Evolutionary conservation across 1,139 yeast species (phyloP).

Genomic region (Wickerhamiella infanticola): DNA sequence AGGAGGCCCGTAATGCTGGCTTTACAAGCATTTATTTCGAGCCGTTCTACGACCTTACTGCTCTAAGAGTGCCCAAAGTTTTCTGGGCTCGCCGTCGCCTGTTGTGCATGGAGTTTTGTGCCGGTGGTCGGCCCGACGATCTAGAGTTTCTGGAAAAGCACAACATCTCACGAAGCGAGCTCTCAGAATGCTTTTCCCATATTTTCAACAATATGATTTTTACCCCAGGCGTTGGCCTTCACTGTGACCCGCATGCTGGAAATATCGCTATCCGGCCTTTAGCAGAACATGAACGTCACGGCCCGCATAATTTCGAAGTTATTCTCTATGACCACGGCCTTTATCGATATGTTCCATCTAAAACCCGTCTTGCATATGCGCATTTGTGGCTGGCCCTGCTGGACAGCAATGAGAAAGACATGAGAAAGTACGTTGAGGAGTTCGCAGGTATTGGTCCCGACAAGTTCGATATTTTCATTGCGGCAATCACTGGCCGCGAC

Average conservation of each 20-base stretch:
- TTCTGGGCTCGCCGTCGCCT: constrained; percentile 53
- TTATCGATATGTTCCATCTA: constrained; percentile 67
- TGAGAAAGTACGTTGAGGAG: constrained; percentile 57
- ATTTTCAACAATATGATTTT: constrained; percentile 91
- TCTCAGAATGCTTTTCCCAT: constrained; percentile 74
- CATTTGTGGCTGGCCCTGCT: constrained; percentile 85
- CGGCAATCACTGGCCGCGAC: constrained; percentile 89
- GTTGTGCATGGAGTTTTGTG: constrained; percentile 71
- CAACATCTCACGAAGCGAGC: constrained; percentile 58
- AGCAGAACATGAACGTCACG: constrained; percentile 6
- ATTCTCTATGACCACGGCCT: constrained; percentile 89
- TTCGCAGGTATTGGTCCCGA: constrained; percentile 74
- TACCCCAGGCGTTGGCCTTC: constrained; percentile 80
- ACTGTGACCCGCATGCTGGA: constrained; percentile 98
- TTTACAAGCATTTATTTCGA: constrained; percentile 54
- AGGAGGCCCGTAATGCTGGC: constrained; percentile 71
- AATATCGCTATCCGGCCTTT: constrained; percentile 61
- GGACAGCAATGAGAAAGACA: constrained; percentile 47
- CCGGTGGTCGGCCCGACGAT: constrained; percentile 75
- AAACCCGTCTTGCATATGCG: constrained; percentile 69
- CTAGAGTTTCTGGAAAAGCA: constrained; percentile 44
- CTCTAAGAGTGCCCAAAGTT: constrained; percentile 64
- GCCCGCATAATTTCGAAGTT: constrained; percentile 67
- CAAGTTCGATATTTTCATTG: constrained; percentile 70
- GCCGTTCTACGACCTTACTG: constrained; percentile 42